Evolutionary conservation across 2,329 filamentous ascomycete genomes (phyloP).

Genomic region (Diaporthe vexans): DNA sequence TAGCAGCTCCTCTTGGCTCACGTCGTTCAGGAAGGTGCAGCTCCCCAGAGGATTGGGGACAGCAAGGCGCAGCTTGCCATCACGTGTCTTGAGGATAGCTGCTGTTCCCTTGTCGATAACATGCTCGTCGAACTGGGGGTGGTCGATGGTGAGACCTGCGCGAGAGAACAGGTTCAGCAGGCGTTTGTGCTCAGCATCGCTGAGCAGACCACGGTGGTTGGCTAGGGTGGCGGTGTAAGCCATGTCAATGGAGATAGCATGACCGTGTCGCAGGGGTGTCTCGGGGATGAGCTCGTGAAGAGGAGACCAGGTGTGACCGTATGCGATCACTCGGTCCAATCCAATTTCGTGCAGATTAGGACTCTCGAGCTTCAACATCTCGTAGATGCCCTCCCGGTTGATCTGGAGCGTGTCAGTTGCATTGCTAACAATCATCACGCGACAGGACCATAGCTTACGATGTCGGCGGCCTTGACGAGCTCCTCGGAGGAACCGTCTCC

Average conservation of each 20-base stretch:
- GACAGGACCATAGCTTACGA: conserved; percentile 42
- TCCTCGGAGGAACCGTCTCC: conserved; percentile 68
- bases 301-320: conserved; percentile 80
- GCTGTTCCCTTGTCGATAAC: conserved; percentile 76
- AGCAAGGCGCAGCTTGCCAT: conserved; percentile 76
- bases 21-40: conserved; percentile 79
- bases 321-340: conserved; percentile 79
- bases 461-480: conserved; percentile 71
- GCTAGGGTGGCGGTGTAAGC: conserved; percentile 80
- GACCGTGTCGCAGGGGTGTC: conserved; percentile 78
- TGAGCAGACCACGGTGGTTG: conserved; percentile 72
- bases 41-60: conserved; percentile 77
- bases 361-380: conserved; percentile 81
- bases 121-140: conserved; percentile 75
- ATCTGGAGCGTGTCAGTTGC: conserved; percentile 57
- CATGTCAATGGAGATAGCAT: conserved; percentile 84
- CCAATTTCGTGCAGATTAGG: conserved; percentile 82
- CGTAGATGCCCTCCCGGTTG: conserved; percentile 77
- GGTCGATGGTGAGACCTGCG: conserved; percentile 79
- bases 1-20: conserved; percentile 73
- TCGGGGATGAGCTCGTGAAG: conserved; percentile 79
- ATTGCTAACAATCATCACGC: not conserved
- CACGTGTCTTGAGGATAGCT: conserved; percentile 79
- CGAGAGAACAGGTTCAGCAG: conserved; percentile 78
- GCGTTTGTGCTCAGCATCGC: conserved; percentile 70